Base-by-base conservation (phyloP, 176 grass and related monocot genomes). In the Triticum timopheevii region DNA sequence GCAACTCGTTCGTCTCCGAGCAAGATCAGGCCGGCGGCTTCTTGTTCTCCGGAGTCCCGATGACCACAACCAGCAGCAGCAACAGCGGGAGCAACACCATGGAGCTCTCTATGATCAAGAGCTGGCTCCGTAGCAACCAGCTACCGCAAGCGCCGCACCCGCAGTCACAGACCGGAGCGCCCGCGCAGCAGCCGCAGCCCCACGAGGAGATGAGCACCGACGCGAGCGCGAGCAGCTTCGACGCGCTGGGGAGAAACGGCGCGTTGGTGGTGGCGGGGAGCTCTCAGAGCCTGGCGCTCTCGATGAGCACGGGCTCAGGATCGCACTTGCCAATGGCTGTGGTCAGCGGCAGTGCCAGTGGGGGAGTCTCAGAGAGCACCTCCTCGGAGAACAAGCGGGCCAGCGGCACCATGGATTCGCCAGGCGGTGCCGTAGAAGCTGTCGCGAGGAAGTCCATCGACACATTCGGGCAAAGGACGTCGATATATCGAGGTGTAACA, bases 391-490 rank as follows among this genome's bases (percentile, higher is more conserved):
- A 86, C 85, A 95, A 94, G 73, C 83, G 88, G 69, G 80, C 86
- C 19, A 87, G 68, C 23, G 77, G 88, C 19, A 77, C 64, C 56
- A 69, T 93, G 86, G 97, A 99, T 87, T 88, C 90, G 7, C 90
- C 83, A 3, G 71, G 61, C 42, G 70, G 79, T 52, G 84, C 84
- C 22, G 68, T 90, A 19, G 94, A 89, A 31, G 80, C 88, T 49
- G 78, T 89, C 24, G 85, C 81, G 25, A 86, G 95, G 87, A 98
- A 98, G 77, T 91, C 87, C 30, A 82, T 88, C 59, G 95, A 98
- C 81, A 95, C 95, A 24, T 98, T 98, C 7, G 95, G 95, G 86
- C 95, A 98, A 76, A 98, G 95, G 81, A 98, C 95, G 34, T 98
- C 95, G 30, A 93, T 91, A 82, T 98, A 95, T 61, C 87, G 95